Conservation (phyloP, 1,284 basidiomycete genomes). For the Microbotryum violaceum region DNA sequence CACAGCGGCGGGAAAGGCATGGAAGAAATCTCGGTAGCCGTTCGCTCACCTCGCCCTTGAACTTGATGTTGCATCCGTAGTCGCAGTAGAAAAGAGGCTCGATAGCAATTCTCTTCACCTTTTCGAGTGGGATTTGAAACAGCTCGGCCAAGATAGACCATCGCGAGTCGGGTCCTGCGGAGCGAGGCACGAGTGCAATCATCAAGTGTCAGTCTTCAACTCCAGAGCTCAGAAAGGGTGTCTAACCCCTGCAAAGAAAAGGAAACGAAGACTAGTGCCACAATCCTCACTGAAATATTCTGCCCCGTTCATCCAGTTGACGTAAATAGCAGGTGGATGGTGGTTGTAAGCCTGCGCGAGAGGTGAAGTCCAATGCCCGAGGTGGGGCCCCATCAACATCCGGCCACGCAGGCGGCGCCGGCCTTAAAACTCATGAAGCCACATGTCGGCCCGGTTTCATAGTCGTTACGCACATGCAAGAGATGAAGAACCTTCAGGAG, state of each 20-base stretch:
- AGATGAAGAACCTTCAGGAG: conserved; percentile 1
- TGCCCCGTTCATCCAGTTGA: background rate
- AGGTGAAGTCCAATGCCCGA: background rate
- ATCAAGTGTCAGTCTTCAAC: background rate
- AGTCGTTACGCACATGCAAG: background rate
- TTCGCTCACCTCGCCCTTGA: conserved; percentile 11
- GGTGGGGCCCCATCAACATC: background rate
- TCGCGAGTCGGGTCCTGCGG: conserved; percentile 4
- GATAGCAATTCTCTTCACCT: conserved; percentile 25
- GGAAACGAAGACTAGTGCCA: too few species aligned
- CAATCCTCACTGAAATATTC: background rate
- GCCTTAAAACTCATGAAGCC: too few species aligned
- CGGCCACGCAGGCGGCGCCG: background rate
- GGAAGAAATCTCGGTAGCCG: too few species aligned
- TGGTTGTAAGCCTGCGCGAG: background rate
- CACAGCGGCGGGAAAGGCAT: background rate
- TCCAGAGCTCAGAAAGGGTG: background rate
- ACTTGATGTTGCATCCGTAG: conserved; percentile 29
- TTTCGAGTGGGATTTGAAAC: conserved; percentile 22
- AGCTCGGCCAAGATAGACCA: conserved; percentile 25
- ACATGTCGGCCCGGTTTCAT: too few species aligned
- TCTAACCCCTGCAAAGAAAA: background rate
- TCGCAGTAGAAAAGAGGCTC: conserved; percentile 34
- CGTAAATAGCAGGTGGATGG: background rate
- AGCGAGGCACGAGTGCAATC: background rate